Percentiles rank a stretch among this genome's conserved stretches.
These are phyloP conservation scores for Cercospora sp. DNA, from an alignment of 2,329 filamentous ascomycete species.

Conservation along the genomic window DNA sequence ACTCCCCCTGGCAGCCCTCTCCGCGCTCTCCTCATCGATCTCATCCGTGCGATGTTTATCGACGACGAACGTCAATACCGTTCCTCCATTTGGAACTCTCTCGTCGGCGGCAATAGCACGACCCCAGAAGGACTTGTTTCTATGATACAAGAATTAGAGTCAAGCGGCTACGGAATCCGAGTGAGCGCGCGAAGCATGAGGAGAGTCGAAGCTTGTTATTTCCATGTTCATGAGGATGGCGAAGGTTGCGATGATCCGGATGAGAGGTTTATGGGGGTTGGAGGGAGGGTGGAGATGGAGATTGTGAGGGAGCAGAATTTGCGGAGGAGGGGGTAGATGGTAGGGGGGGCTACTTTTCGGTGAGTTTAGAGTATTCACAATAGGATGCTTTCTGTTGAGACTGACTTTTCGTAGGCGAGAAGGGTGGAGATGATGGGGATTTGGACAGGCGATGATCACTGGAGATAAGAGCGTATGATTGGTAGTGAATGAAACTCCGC, in stretches of 20 bases:
- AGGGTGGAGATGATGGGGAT: too few relatives aligned
- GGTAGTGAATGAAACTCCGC: not conserved
- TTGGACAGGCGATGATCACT: too few relatives aligned
- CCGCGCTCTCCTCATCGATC: slow-evolving; percentile 16
- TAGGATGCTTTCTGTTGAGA: too few relatives aligned
- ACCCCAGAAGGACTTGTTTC: slow-evolving; percentile 14
- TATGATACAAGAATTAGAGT: slow-evolving; percentile 3
- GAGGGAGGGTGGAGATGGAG: not conserved
- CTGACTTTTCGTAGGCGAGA: too few relatives aligned
- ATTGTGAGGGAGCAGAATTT: not conserved
- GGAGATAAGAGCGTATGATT: not conserved
- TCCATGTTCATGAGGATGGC: slow-evolving; percentile 17
- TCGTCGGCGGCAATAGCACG: slow-evolving; percentile 12
- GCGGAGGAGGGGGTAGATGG: not conserved
- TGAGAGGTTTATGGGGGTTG: slow-evolving; percentile 41
- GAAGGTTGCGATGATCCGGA: slow-evolving; percentile 10
- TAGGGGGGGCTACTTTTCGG: not conserved
- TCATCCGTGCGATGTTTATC: slow-evolving; percentile 21
- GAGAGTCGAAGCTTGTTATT: slow-evolving; percentile 17
- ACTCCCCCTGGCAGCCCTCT: slow-evolving; percentile 12
- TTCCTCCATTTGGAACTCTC: slow-evolving; percentile 10
- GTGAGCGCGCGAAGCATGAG: slow-evolving; percentile 8
- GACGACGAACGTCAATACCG: slow-evolving; percentile 6
- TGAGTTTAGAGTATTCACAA: too few relatives aligned
- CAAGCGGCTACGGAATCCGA: not conserved